phyloP scores from a whole-genome alignment of 2,329 filamentous ascomycete genomes.

The Sporothrix globosa region DNA sequence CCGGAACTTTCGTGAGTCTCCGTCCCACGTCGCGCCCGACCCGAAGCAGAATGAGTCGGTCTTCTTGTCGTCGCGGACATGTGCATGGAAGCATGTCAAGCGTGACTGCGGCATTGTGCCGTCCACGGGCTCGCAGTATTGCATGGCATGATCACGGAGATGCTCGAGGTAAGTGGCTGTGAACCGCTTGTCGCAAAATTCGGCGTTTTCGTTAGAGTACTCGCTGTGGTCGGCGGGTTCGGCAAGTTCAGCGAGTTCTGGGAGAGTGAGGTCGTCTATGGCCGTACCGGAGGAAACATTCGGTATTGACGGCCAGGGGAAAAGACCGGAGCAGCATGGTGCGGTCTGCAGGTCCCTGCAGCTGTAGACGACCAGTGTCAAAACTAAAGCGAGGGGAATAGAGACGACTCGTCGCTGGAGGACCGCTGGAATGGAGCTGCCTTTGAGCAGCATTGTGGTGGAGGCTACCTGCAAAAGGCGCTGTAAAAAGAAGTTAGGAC shows the following conservation, averaged over 20 bases:
- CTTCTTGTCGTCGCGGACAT: constrained; percentile 29
- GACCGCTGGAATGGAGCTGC: background rate
- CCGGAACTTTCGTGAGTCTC: background rate
- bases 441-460: background rate
- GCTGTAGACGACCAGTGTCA: constrained; percentile 20
- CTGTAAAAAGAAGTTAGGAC: background rate
- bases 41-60: constrained; percentile 34
- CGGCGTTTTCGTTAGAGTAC: background rate
- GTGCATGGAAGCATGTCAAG: constrained; percentile 35
- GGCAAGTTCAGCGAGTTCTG: background rate
- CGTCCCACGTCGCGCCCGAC: constrained; percentile 25
- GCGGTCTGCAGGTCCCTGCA: background rate
- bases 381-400: constrained; percentile 1
- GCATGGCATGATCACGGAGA: constrained; percentile 32
- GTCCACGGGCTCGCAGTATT: constrained; percentile 33
- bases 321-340: background rate
- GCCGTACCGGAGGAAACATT: background rate
- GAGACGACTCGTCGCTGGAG: constrained; percentile 13
- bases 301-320: background rate
- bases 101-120: constrained; percentile 10
- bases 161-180: constrained; percentile 32
- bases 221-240: too few relatives aligned
- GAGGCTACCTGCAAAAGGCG: background rate
- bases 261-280: background rate
- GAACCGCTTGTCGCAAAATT: constrained; percentile 29